These are phyloP conservation scores for Aspergillus tubingensis DNA, from an alignment of 2,329 filamentous ascomycete genomes.

Conservation along the genomic window DNA sequence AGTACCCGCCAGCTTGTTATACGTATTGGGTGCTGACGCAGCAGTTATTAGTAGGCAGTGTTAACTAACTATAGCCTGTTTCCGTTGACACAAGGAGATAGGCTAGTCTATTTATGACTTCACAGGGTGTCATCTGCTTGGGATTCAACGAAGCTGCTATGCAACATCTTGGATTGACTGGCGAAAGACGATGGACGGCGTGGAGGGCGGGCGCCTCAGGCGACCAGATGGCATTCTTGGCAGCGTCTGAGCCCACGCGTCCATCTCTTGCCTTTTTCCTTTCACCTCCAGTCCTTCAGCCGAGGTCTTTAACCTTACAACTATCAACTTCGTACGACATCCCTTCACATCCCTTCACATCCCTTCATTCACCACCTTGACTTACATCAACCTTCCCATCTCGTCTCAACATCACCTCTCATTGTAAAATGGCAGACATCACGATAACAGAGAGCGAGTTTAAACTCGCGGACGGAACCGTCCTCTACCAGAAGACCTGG, in stretches of 20 bases:
- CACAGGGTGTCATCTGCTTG: too few relatives aligned
- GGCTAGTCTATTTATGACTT: too few relatives aligned
- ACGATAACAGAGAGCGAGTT: conserved; percentile 11
- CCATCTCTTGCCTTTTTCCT: not conserved
- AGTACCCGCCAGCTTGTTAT: too few relatives aligned
- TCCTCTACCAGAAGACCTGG: conserved; percentile 17
- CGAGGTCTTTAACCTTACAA: not conserved
- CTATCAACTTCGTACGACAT: not conserved
- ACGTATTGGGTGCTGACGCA: too few relatives aligned
- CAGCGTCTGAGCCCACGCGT: not conserved
- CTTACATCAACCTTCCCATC: not conserved
- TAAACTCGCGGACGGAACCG: conserved; percentile 5
- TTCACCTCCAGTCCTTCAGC: not conserved
- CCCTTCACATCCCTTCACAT: not conserved
- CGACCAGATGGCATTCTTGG: not conserved
- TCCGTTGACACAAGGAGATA: rapidly evolving
- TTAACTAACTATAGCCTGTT: too few relatives aligned
- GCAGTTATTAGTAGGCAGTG: too few relatives aligned
- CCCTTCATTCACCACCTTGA: not conserved
- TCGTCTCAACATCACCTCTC: not conserved
- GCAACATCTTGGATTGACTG: not conserved
- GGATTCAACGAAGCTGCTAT: too few relatives aligned
- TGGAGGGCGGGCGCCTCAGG: not conserved
- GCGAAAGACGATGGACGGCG: not conserved
- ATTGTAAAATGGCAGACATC: conserved; percentile 5